Evolutionary conservation across 2,329 filamentous ascomycete species (phyloP).

Genomic region (Penicillium sumatraense): DNA sequence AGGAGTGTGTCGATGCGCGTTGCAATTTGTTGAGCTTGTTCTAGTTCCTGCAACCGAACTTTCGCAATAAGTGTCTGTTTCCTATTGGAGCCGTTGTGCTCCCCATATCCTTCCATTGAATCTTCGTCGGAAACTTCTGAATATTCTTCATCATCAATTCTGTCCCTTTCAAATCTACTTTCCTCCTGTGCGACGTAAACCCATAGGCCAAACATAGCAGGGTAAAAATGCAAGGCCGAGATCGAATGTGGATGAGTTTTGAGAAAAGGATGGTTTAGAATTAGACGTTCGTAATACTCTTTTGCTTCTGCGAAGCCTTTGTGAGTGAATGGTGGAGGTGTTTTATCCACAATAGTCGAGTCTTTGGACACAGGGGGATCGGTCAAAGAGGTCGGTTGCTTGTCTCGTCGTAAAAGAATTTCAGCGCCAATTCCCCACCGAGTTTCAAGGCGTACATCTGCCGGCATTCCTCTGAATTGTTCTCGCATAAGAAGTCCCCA

Average conservation of each 20-base stretch:
- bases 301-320: constrained; percentile 62
- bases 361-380: constrained; percentile 1
- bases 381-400: constrained; percentile 20
- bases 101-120: constrained; percentile 25
- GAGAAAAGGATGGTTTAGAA: constrained; percentile 76
- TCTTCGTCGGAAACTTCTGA: constrained; percentile 39
- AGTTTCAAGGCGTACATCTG: constrained; percentile 71
- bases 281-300: constrained; percentile 77
- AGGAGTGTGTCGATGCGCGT: constrained; percentile 73
- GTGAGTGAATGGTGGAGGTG: constrained; percentile 40
- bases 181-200: constrained; percentile 73
- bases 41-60: constrained; percentile 58
- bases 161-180: constrained; percentile 53
- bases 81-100: constrained; percentile 36
- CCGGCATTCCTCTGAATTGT: constrained; percentile 57
- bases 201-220: constrained; percentile 79
- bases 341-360: background rate
- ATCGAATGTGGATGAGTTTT: constrained; percentile 61
- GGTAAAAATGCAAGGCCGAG: constrained; percentile 77
- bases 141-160: constrained; percentile 32
- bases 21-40: constrained; percentile 66
- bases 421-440: constrained; percentile 87
- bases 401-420: constrained; percentile 68
- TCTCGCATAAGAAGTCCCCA: constrained; percentile 75
- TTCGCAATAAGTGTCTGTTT: constrained; percentile 33